phyloP scores from a whole-genome alignment of 2,329 filamentous ascomycete genomes.

The Aspergillus versicolor region DNA sequence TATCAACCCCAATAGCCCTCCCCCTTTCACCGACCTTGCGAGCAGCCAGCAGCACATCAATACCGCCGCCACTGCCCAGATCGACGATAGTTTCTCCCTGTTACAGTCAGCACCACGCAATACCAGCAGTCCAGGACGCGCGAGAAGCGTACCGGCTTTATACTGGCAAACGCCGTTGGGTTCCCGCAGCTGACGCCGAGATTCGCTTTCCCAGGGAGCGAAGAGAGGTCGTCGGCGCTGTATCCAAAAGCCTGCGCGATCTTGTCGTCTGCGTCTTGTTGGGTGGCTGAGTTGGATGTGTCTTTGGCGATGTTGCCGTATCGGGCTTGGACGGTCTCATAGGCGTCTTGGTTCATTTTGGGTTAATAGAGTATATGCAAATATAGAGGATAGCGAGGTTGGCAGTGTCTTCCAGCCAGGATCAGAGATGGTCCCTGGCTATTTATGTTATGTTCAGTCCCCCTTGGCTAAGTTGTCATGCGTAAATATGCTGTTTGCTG shows the following conservation, averaged over 20 bases:
- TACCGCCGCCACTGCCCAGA: slow-evolving; percentile 57
- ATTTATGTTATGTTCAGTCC: not conserved
- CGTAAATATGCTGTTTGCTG: not conserved
- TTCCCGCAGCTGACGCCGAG: slow-evolving; percentile 58
- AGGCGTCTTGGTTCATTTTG: slow-evolving; percentile 8
- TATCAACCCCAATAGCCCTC: slow-evolving; percentile 57
- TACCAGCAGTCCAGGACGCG: no score
- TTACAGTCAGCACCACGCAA: not conserved
- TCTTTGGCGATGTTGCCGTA: slow-evolving; percentile 9
- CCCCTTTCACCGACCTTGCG: slow-evolving; percentile 51
- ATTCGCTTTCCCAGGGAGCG: slow-evolving; percentile 50
- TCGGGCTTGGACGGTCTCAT: slow-evolving; percentile 9
- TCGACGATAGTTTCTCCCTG: slow-evolving; percentile 58
- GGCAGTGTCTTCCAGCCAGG: not conserved
- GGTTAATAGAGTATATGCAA: not conserved
- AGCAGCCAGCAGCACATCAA: slow-evolving; percentile 58
- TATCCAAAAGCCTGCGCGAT: slow-evolving; percentile 57
- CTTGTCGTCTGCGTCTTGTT: slow-evolving; percentile 1
- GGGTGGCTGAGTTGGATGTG: not conserved
- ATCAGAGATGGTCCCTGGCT: not conserved
- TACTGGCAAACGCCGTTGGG: slow-evolving; percentile 49
- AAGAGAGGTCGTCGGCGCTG: slow-evolving; percentile 46
- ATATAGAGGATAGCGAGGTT: not conserved
- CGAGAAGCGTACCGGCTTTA: slow-evolving; percentile 43
- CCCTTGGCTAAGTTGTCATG: not conserved